Evolutionary conservation across 1,284 basidiomycete species (phyloP).

Genomic region (Rhodotorula sp.): DNA sequence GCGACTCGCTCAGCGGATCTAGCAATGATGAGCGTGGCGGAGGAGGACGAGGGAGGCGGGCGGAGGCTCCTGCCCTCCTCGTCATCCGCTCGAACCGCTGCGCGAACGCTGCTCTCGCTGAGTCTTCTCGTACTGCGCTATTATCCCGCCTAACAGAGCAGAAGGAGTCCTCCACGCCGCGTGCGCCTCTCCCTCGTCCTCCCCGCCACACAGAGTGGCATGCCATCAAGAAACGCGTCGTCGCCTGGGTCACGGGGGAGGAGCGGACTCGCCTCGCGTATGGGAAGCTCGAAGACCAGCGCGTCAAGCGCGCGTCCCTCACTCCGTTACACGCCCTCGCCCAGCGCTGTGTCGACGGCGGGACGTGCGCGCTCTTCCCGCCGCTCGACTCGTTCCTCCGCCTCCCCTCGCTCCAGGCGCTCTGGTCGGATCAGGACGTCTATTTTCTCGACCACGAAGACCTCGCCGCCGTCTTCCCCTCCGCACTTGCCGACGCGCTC

Average conservation of each 20-base stretch:
- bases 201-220: neutral
- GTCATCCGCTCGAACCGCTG: neutral
- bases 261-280: neutral
- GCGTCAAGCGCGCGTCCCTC: too few relatives aligned
- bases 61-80: too few relatives aligned
- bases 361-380: neutral
- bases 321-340: neutral
- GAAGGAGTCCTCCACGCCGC: too few relatives aligned
- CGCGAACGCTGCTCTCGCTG: too few relatives aligned
- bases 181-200: neutral
- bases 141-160: too few relatives aligned
- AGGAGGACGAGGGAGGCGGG: neutral
- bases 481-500: neutral
- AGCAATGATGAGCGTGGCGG: neutral
- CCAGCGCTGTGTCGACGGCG: neutral
- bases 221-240: neutral
- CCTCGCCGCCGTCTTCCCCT: neutral
- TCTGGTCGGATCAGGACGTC: neutral
- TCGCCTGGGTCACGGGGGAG: neutral
- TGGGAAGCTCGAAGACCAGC: too few relatives aligned
- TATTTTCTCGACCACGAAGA: neutral
- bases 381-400: neutral
- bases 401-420: neutral
- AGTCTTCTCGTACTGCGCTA: too few relatives aligned
- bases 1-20: neutral